These are phyloP conservation scores for Cladosporium austrohemisphaericum DNA, from an alignment of 2,329 filamentous ascomycete genomes.

Conservation along the genomic window DNA sequence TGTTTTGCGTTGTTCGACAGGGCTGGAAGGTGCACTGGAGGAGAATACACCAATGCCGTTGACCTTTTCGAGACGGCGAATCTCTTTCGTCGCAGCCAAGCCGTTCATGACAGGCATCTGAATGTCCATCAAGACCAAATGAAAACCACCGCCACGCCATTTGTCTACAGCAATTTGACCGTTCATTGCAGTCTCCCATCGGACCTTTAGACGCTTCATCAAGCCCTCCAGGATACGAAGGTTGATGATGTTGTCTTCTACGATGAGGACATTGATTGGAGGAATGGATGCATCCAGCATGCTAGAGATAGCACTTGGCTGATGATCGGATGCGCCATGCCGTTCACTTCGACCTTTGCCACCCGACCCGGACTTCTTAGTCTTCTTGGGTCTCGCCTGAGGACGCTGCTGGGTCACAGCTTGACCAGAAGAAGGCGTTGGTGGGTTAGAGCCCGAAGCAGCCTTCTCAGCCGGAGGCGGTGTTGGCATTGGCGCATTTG, in stretches of 20 bases:
- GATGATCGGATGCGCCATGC: neutral
- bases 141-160: conserved; percentile 89
- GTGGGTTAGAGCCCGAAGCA: conserved; percentile 26
- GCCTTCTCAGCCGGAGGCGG: conserved; percentile 43
- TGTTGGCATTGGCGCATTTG: conserved; percentile 51
- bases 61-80: conserved; percentile 79
- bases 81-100: conserved; percentile 90
- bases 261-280: conserved; percentile 94
- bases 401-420: conserved; percentile 36
- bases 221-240: conserved; percentile 89
- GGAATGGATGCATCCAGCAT: conserved; percentile 79
- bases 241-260: conserved; percentile 99
- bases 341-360: conserved; percentile 1
- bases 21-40: conserved; percentile 40
- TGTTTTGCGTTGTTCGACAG: conserved; percentile 30
- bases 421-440: conserved; percentile 26
- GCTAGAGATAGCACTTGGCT: conserved; percentile 4
- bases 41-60: conserved; percentile 91
- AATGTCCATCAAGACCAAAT: conserved; percentile 97
- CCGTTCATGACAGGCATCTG: conserved; percentile 96
- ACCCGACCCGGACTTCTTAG: conserved; percentile 21
- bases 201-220: conserved; percentile 90
- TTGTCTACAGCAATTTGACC: conserved; percentile 88
- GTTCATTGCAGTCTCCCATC: conserved; percentile 97
- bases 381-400: conserved; percentile 25